Conservation (phyloP, 441 rosid species). For the Bruguiera hainesii region DNA sequence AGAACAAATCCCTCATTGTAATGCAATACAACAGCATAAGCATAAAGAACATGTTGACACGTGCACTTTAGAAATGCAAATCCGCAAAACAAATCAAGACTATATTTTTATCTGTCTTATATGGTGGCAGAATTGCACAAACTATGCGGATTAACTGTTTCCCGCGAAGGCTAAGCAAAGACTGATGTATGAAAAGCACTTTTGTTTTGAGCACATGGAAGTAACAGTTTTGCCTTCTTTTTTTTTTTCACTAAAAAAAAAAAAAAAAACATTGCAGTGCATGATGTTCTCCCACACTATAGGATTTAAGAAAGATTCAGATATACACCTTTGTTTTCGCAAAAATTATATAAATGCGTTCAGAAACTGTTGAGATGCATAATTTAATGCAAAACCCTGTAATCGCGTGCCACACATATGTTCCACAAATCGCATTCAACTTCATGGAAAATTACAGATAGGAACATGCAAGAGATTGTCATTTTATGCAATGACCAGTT, state of each 20-base stretch:
- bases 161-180: no score
- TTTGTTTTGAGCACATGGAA: no score
- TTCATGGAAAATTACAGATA: slow-evolving; percentile 6
- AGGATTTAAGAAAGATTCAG: no score
- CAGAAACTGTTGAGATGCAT: not conserved
- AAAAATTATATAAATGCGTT: no score
- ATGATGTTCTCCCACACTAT: no score
- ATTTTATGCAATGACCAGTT: not conserved
- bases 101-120: not conserved
- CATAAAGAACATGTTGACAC: slow-evolving; percentile 43
- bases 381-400: not conserved
- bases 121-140: no score
- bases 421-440: not conserved
- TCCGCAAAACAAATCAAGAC: slow-evolving; percentile 20
- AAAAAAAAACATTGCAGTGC: no score
- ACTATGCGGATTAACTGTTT: no score
- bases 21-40: slow-evolving; percentile 36
- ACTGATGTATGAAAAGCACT: no score
- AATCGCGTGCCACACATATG: not conserved
- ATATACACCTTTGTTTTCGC: no score
- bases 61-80: slow-evolving; percentile 23
- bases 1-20: slow-evolving; percentile 33
- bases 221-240: no score
- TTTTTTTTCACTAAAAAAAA: no score
- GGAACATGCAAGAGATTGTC: slow-evolving; percentile 10